Conservation (phyloP, 1,284 basidiomycete species). For the Fomes fomentarius region DNA sequence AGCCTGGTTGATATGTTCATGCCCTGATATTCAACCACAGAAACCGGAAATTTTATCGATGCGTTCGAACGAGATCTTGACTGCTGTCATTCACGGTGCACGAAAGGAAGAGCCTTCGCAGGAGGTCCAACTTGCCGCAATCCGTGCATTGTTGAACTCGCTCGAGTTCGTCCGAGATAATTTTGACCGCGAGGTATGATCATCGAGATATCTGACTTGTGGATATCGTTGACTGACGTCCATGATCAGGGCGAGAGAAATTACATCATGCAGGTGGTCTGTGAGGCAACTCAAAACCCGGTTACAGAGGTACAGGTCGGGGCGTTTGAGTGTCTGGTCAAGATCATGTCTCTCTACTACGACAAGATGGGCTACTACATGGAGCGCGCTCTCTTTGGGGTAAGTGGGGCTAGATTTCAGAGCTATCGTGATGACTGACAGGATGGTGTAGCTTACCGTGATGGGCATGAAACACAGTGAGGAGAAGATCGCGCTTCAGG, state of each 20-base stretch:
- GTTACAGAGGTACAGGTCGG: constrained; percentile 85
- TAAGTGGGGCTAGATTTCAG: constrained; percentile 44
- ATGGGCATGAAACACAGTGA: constrained; percentile 97
- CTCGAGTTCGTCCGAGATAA: constrained; percentile 98
- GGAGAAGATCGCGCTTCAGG: constrained; percentile 92
- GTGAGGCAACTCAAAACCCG: constrained; percentile 93
- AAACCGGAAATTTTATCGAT: constrained; percentile 89
- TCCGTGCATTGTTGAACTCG: constrained; percentile 93
- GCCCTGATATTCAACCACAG: constrained; percentile 44
- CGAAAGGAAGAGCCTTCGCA: constrained; percentile 94
- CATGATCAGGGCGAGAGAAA: constrained; percentile 88
- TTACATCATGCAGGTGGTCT: constrained; percentile 99
- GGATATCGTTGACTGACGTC: constrained; percentile 16
- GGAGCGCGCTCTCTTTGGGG: constrained; percentile 98
- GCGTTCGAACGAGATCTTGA: constrained; percentile 97
- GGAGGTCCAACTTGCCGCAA: constrained; percentile 95
- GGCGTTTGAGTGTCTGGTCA: constrained; percentile 94
- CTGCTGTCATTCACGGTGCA: constrained; percentile 97
- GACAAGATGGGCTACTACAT: constrained; percentile 99
- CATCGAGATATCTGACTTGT: not conserved
- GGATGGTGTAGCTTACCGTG: constrained; percentile 81
- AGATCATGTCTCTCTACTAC: constrained; percentile 98
- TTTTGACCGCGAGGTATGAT: constrained; percentile 89
- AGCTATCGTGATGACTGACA: constrained; percentile 29
- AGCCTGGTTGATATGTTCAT: constrained; percentile 5